These are phyloP conservation scores for Pichia sp. DNA, from an alignment of 1,139 yeast species.

Conservation along the genomic window DNA sequence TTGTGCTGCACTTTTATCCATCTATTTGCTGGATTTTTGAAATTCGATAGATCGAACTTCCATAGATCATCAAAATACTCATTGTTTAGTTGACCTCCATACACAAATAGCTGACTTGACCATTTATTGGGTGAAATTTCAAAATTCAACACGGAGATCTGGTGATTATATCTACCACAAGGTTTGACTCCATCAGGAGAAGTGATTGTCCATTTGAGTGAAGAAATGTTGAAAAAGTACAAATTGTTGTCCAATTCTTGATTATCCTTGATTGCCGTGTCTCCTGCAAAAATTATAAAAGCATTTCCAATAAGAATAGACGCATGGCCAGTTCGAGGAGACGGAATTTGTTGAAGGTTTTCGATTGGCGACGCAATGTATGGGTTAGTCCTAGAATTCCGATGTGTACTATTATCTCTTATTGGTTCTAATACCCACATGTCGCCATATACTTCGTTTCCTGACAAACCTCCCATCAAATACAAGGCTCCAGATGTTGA, in stretches of 20 bases:
- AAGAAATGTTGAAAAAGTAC: constrained; percentile 83
- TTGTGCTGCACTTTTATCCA: constrained; percentile 71
- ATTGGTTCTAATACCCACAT: constrained; percentile 71
- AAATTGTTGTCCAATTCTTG: constrained; percentile 83
- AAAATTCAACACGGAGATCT: constrained; percentile 37
- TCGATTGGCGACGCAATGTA: constrained; percentile 60
- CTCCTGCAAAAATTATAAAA: constrained; percentile 93
- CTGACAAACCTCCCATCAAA: constrained; percentile 93
- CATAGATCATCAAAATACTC: constrained; percentile 79
- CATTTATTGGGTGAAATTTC: constrained; percentile 23
- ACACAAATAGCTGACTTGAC: constrained; percentile 49
- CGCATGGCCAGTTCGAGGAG: constrained; percentile 96
- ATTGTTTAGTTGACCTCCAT: constrained; percentile 95
- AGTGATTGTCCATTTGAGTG: constrained; percentile 87
- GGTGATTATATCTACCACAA: constrained; percentile 90
- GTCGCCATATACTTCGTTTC: constrained; percentile 89
- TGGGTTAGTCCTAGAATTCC: constrained; percentile 17
- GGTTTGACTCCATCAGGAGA: constrained; percentile 79
- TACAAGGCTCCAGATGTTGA: constrained; percentile 79
- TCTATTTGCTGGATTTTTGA: constrained; percentile 71
- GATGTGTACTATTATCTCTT: constrained; percentile 18
- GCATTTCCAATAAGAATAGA: constrained; percentile 92
- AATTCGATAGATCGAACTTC: constrained; percentile 81
- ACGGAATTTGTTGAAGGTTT: constrained; percentile 65
- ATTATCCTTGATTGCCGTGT: constrained; percentile 68